These are phyloP conservation scores for Singerocomus rubriflavus DNA, from an alignment of 1,284 basidiomycete genomes.

Conservation along the genomic window DNA sequence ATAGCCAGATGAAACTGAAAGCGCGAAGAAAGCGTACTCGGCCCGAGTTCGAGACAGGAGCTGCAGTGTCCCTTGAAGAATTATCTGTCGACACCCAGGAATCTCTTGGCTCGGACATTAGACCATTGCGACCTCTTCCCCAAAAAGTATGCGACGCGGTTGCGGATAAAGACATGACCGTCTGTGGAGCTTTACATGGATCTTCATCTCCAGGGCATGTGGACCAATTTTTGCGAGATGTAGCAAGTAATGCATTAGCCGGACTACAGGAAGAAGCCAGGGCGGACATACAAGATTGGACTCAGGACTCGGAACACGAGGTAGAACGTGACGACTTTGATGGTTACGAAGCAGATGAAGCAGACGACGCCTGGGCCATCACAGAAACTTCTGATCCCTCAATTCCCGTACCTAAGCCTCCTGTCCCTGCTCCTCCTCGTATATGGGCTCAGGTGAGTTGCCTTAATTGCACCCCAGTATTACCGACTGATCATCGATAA, in stretches of 20 bases:
- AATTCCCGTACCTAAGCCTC: constrained; percentile 27
- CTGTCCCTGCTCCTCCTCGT: constrained; percentile 39
- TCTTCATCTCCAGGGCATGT: constrained; percentile 8
- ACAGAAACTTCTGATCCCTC: neutral
- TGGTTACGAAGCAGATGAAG: constrained; percentile 11
- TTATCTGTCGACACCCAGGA: constrained; percentile 8
- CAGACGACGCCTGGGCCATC: constrained; percentile 1
- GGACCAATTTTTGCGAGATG: constrained; percentile 21
- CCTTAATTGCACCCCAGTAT: neutral
- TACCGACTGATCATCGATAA: constrained; percentile 30
- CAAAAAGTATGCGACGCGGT: constrained; percentile 6
- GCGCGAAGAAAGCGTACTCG: constrained; percentile 21
- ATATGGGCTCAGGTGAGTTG: constrained; percentile 52
- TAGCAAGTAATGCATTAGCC: constrained; percentile 12
- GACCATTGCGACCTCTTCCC: constrained; percentile 24
- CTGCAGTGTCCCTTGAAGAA: neutral
- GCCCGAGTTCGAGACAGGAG: constrained; percentile 16
- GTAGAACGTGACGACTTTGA: constrained; percentile 13
- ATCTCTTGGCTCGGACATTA: constrained; percentile 19
- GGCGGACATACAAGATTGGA: constrained; percentile 24
- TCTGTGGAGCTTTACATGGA: neutral
- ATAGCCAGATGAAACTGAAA: neutral
- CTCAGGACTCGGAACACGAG: constrained; percentile 21
- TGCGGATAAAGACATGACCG: neutral
- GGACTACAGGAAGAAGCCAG: constrained; percentile 4